phyloP scores from a whole-genome alignment of 176 grass and related monocot genomes.

The Avena sativa region DNA sequence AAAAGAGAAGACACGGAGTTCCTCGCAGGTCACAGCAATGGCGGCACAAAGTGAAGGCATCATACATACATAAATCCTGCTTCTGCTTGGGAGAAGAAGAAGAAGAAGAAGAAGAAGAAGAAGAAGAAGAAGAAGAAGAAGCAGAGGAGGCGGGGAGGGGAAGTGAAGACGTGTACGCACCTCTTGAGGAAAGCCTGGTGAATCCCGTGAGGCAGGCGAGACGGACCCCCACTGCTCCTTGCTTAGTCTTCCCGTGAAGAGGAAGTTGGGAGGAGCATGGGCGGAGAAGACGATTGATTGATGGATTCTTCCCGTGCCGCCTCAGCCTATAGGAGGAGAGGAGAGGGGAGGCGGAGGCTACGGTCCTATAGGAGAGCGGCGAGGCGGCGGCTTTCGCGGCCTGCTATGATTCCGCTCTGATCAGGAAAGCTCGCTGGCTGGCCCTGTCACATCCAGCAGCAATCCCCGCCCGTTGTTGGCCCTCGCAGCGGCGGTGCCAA shows the following conservation, averaged over 20 bases:
- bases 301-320: not conserved
- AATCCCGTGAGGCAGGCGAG: not conserved
- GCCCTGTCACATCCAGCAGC: slow-evolving; percentile 29
- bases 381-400: not conserved
- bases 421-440: not conserved
- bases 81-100: not conserved
- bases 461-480: slow-evolving; percentile 41
- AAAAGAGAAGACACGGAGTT: not conserved
- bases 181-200: not conserved
- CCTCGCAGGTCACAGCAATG: not conserved
- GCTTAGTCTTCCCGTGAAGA: not conserved
- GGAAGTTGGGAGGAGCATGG: slow-evolving; percentile 17
- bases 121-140: not conserved
- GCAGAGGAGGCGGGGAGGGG: not conserved
- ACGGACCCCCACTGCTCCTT: not conserved
- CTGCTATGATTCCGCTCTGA: not conserved
- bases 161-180: not conserved
- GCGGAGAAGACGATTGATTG: not conserved
- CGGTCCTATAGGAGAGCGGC: not conserved
- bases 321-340: slow-evolving; percentile 20
- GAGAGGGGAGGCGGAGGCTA: not conserved
- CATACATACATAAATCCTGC: not conserved
- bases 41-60: not conserved
- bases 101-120: not conserved
- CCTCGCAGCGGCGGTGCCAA: slow-evolving; percentile 18